These are phyloP conservation scores for Penicillium sp. DNA, from an alignment of 2,329 filamentous ascomycete species.

Conservation along the genomic window DNA sequence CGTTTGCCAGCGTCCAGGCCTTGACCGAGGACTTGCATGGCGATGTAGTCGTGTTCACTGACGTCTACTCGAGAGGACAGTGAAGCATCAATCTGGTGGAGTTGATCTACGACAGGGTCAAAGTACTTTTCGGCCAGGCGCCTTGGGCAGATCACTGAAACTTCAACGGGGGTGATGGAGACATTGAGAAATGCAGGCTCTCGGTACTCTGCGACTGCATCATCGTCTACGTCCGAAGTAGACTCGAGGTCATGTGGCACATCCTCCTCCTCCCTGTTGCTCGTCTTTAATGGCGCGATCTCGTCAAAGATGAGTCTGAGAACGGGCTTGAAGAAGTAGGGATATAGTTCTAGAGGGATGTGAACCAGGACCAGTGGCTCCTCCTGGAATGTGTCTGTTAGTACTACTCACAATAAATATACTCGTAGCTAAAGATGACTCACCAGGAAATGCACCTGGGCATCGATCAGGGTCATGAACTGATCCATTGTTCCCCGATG, in stretches of 20 bases:
- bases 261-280: slow-evolving; percentile 47
- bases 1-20: slow-evolving; percentile 88
- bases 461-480: slow-evolving; percentile 26
- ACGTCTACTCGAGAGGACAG: slow-evolving; percentile 64
- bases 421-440: neutral
- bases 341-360: slow-evolving; percentile 77
- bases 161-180: slow-evolving; percentile 88
- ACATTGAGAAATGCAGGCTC: slow-evolving; percentile 87
- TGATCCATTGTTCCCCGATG: slow-evolving; percentile 19
- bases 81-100: slow-evolving; percentile 51
- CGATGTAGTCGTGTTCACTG: slow-evolving; percentile 80
- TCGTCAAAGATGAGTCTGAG: slow-evolving; percentile 77
- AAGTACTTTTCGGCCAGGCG: slow-evolving; percentile 75
- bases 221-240: slow-evolving; percentile 21
- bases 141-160: slow-evolving; percentile 84
- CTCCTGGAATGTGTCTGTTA: slow-evolving; percentile 58
- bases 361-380: slow-evolving; percentile 86
- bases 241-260: slow-evolving; percentile 44
- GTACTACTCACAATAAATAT: neutral
- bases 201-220: slow-evolving; percentile 44
- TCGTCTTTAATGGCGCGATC: slow-evolving; percentile 38
- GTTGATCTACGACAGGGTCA: slow-evolving; percentile 65
- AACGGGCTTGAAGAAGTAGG: slow-evolving; percentile 80
- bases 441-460: slow-evolving; percentile 28
- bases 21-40: slow-evolving; percentile 86